Evolutionary conservation across 805 yeast genomes (phyloP).

Genomic region (Teunomyces gatunensis): DNA sequence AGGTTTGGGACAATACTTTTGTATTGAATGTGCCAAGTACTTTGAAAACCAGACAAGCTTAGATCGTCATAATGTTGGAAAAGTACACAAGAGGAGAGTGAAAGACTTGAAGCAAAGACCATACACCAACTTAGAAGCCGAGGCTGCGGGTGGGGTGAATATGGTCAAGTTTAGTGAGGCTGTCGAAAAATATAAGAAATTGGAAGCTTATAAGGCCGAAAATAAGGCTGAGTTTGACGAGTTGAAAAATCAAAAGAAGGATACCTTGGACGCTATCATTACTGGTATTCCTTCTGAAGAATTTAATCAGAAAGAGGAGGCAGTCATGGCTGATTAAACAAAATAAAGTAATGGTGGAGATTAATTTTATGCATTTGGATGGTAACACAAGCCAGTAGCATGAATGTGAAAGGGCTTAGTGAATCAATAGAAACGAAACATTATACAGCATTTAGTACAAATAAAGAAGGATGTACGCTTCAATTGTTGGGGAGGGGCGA

Average conservation of each 20-base stretch:
- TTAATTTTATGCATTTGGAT: not conserved
- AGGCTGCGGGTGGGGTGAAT: conserved; percentile 85
- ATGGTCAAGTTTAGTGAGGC: conserved; percentile 61
- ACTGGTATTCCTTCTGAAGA: conserved; percentile 12
- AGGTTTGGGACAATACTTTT: conserved; percentile 92
- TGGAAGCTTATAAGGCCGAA: conserved; percentile 34
- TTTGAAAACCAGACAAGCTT: conserved; percentile 76
- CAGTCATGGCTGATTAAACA: not conserved
- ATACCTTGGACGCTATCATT: conserved; percentile 32
- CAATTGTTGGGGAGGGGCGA: not conserved
- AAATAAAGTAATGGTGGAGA: not conserved
- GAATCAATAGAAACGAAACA: not conserved
- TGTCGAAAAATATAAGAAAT: conserved; percentile 58
- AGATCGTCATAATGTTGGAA: conserved; percentile 68
- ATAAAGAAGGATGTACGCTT: not conserved
- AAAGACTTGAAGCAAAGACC: conserved; percentile 75
- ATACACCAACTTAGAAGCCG: conserved; percentile 83
- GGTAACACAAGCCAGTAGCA: not conserved
- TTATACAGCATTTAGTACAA: conserved; percentile 1
- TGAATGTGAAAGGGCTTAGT: not conserved
- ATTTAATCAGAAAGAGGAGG: conserved; percentile 4
- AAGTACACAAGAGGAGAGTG: conserved; percentile 83
- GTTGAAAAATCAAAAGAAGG: conserved; percentile 34
- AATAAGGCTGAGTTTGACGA: conserved; percentile 45
- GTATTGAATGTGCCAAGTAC: conserved; percentile 91